Conservation (phyloP, 1,284 basidiomycete species). For the Rhodofomes roseus region DNA sequence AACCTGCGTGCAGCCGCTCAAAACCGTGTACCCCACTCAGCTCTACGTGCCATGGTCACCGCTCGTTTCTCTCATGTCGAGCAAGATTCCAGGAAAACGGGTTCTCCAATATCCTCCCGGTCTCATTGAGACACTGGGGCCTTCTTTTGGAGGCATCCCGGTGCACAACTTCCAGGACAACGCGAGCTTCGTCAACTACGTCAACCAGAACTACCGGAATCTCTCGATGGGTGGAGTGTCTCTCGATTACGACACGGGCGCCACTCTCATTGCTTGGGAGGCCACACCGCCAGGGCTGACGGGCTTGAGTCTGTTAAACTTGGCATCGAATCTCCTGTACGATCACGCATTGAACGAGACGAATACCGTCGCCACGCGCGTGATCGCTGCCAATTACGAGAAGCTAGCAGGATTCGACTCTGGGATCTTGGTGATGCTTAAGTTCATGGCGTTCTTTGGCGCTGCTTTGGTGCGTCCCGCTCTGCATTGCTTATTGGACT, state of each 20-base stretch:
- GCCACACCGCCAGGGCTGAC: slow-evolving; percentile 47
- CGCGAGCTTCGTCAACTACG: slow-evolving; percentile 48
- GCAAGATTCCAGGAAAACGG: slow-evolving; percentile 16
- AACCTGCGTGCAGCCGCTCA: slow-evolving; percentile 43
- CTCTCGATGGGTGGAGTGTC: slow-evolving; percentile 63
- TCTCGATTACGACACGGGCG: slow-evolving; percentile 42
- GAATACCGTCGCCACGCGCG: slow-evolving; percentile 30
- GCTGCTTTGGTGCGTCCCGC: slow-evolving; percentile 53
- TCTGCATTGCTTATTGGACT: neutral
- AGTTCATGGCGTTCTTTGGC: slow-evolving; percentile 68
- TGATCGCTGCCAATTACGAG: slow-evolving; percentile 53
- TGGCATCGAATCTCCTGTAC: slow-evolving; percentile 66
- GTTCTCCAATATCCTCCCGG: slow-evolving; percentile 45
- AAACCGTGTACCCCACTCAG: slow-evolving; percentile 32
- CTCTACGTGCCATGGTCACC: slow-evolving; percentile 48
- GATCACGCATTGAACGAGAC: slow-evolving; percentile 53
- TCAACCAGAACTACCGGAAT: slow-evolving; percentile 45
- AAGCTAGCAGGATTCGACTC: slow-evolving; percentile 49
- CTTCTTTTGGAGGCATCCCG: slow-evolving; percentile 27
- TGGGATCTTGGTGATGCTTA: slow-evolving; percentile 56
- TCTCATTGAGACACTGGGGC: slow-evolving; percentile 40
- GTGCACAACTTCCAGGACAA: slow-evolving; percentile 43
- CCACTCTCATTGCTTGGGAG: slow-evolving; percentile 62
- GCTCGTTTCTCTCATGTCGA: slow-evolving; percentile 21
- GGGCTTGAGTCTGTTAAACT: slow-evolving; percentile 60